A percentile compares a stretch with the other conserved stretches of the same genome.
phyloP scores from a whole-genome alignment of 495 filamentous ascomycete genomes.

The Parachaetomium inaequale region DNA sequence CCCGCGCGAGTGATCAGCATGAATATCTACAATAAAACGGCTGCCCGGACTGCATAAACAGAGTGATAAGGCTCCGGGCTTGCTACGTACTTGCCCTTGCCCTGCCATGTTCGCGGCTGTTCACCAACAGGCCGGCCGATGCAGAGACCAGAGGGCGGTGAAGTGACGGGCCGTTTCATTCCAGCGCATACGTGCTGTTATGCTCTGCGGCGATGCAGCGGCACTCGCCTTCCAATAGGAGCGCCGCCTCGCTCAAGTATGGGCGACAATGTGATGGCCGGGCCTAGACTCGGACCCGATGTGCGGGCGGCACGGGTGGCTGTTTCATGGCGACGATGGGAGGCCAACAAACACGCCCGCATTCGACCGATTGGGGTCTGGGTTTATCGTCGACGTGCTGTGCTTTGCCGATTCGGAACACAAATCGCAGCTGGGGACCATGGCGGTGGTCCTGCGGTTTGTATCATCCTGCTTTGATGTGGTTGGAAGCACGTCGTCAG shows the following conservation, averaged over 20 bases:
- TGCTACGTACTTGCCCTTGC: neutral
- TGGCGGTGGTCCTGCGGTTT: too few species aligned
- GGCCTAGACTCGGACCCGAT: neutral
- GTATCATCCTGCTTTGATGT: too few species aligned
- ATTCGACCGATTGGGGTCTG: neutral
- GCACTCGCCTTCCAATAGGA: neutral
- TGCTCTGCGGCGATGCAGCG: neutral
- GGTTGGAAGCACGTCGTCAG: too few species aligned
- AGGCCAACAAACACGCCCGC: neutral
- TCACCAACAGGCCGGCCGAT: neutral
- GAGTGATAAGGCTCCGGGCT: neutral
- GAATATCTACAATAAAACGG: neutral
- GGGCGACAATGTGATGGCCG: neutral
- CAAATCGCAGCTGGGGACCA: neutral
- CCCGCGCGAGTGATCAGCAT: neutral
- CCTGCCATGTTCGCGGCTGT: neutral
- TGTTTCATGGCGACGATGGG: slow-evolving; percentile 2
- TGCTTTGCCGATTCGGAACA: neutral
- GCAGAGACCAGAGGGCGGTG: neutral
- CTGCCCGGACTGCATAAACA: neutral
- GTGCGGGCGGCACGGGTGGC: slow-evolving; percentile 7
- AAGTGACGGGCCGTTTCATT: neutral
- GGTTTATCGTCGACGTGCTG: neutral
- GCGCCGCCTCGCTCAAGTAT: neutral
- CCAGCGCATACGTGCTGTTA: neutral